These are phyloP conservation scores for Sistotremastrum niveocremeum DNA, from an alignment of 768 basidiomycete genomes.

Conservation along the genomic window DNA sequence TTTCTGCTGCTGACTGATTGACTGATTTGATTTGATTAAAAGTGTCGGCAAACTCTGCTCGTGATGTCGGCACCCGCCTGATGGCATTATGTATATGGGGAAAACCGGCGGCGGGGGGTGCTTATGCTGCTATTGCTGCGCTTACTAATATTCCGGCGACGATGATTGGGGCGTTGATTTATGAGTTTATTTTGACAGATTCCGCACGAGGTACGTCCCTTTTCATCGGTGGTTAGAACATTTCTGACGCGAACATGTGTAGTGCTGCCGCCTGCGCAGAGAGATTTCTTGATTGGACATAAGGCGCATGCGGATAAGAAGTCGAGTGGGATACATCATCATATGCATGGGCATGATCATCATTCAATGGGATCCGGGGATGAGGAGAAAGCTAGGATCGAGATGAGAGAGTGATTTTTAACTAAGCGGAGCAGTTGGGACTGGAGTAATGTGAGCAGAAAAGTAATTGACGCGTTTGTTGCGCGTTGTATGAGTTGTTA, in stretches of 20 bases:
- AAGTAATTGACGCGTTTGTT: neutral
- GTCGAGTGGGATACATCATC: neutral
- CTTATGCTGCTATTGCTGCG: conserved; percentile 49
- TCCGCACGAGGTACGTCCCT: conserved; percentile 30
- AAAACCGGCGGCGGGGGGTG: conserved; percentile 31
- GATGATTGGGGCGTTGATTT: conserved; percentile 36
- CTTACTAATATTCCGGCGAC: conserved; percentile 57
- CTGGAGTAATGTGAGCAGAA: too few species aligned
- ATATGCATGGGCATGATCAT: neutral
- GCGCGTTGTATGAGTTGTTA: neutral
- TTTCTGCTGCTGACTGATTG: neutral
- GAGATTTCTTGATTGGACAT: conserved; percentile 6
- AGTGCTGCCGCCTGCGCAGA: conserved; percentile 8
- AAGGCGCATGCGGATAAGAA: conserved; percentile 5
- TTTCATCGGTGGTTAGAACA: neutral
- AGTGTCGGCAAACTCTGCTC: conserved; percentile 55
- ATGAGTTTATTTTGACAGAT: conserved; percentile 45
- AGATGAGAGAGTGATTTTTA: neutral
- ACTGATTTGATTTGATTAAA: neutral
- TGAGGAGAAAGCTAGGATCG: neutral
- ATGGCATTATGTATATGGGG: conserved; percentile 53
- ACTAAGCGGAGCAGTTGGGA: too few species aligned
- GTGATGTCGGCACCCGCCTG: conserved; percentile 55
- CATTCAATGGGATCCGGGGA: neutral
- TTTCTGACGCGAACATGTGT: too few species aligned